These are phyloP conservation scores for Pichia cactophila DNA, from an alignment of 1,139 yeast species.

Conservation along the genomic window DNA sequence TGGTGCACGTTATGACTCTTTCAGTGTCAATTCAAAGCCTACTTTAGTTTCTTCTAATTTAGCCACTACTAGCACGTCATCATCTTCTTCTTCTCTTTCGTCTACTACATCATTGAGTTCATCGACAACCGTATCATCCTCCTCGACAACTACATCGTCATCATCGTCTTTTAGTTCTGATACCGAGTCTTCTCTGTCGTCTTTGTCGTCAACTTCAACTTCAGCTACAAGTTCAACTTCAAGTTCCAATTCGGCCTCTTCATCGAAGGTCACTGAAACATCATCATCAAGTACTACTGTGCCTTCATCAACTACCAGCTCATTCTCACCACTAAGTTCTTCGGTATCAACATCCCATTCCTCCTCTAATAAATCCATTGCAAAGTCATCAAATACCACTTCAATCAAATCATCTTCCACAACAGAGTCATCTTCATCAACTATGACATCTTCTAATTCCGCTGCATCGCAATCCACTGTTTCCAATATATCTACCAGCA, in stretches of 20 bases:
- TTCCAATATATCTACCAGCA: conserved; percentile 1
- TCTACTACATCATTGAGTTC: background rate
- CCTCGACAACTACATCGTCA: background rate
- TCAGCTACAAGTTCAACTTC: background rate
- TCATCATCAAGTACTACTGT: background rate
- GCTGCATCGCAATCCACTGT: background rate
- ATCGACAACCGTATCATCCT: background rate
- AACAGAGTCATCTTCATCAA: background rate
- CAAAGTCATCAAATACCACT: background rate
- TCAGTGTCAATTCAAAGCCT: conserved; percentile 5
- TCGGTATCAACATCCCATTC: background rate
- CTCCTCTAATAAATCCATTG: background rate
- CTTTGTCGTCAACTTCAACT: background rate
- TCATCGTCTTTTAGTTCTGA: background rate
- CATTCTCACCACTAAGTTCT: background rate
- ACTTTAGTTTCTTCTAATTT: background rate
- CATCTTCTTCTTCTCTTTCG: background rate
- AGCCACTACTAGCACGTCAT: background rate
- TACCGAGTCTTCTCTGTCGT: background rate
- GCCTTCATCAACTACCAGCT: background rate
- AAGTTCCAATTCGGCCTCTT: background rate
- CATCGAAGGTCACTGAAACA: background rate
- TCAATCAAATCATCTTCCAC: background rate
- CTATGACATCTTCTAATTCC: background rate
- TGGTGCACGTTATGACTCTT: conserved; percentile 4